Conservation (phyloP, 2,329 filamentous ascomycete genomes). For the Aspergillus arachidicola region DNA sequence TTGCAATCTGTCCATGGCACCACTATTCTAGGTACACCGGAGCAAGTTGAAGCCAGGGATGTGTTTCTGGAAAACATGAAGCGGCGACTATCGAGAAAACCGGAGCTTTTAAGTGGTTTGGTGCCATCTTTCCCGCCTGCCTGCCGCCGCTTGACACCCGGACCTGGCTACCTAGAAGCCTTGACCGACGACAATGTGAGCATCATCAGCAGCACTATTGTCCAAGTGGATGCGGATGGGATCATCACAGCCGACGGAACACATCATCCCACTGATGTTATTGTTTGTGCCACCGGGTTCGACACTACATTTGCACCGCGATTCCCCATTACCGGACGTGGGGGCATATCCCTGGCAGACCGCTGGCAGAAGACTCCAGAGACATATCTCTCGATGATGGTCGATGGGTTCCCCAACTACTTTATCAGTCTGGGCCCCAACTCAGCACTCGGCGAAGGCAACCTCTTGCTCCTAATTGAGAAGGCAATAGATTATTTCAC, state of each 20-base stretch:
- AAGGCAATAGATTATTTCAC: slow-evolving; percentile 38
- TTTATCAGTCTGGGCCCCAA: slow-evolving; percentile 40
- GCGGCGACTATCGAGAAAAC: slow-evolving; percentile 36
- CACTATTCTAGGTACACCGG: slow-evolving; percentile 31
- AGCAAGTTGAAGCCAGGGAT: slow-evolving; percentile 27
- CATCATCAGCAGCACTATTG: slow-evolving; percentile 60
- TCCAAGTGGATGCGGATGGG: slow-evolving; percentile 35
- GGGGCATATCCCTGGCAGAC: slow-evolving; percentile 29
- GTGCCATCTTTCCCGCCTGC: slow-evolving; percentile 34
- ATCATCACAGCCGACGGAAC: slow-evolving; percentile 39
- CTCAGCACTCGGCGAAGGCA: slow-evolving; percentile 35
- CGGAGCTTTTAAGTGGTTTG: slow-evolving; percentile 38
- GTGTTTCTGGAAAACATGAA: slow-evolving; percentile 37
- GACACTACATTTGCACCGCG: slow-evolving; percentile 39
- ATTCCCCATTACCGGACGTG: slow-evolving; percentile 37
- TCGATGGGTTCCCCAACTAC: slow-evolving; percentile 39
- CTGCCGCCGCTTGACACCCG: slow-evolving; percentile 49
- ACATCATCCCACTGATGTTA: slow-evolving; percentile 36
- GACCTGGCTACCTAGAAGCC: slow-evolving; percentile 60
- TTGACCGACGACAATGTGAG: slow-evolving; percentile 63
- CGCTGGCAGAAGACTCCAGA: slow-evolving; percentile 37
- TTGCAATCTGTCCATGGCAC: slow-evolving; percentile 36
- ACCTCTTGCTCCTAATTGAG: slow-evolving; percentile 37
- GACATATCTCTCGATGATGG: slow-evolving; percentile 39
- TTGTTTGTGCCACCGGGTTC: slow-evolving; percentile 44